Conservation (phyloP, 2,329 filamentous ascomycete species). For the Trichoderma asperellum region DNA sequence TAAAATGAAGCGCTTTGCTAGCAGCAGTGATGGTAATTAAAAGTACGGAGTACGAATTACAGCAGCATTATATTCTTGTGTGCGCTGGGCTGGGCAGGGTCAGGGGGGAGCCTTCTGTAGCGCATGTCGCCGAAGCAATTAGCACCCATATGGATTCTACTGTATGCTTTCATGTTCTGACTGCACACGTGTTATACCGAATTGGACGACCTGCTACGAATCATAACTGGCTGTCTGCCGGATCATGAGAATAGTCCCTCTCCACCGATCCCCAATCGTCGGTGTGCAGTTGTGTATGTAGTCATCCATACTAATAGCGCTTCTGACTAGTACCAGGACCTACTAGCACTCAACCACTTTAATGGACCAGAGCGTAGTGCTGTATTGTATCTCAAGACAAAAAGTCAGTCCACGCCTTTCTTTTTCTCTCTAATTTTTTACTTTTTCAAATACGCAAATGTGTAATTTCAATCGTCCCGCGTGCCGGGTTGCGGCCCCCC, state of each 20-base stretch:
- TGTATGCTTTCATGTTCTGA: neutral
- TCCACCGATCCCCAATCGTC: slow-evolving; percentile 10
- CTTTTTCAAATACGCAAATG: neutral
- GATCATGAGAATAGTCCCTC: slow-evolving; percentile 4
- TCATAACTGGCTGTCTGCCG: slow-evolving; percentile 9
- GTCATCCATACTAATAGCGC: neutral
- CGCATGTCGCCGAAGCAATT: neutral
- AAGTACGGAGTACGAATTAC: neutral
- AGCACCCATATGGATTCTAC: neutral
- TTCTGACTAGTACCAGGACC: neutral
- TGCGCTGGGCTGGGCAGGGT: neutral
- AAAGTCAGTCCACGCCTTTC: neutral
- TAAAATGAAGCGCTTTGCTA: slow-evolving; percentile 4
- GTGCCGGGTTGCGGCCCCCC: neutral
- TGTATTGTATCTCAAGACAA: too few species aligned
- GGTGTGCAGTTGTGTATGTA: neutral
- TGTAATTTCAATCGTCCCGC: neutral
- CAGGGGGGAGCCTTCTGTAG: slow-evolving; percentile 1
- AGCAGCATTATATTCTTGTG: neutral
- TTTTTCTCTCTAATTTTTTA: neutral
- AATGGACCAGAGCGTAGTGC: neutral
- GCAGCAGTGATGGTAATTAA: neutral
- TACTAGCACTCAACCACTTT: too few species aligned
- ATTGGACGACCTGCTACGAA: neutral
- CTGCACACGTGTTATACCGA: neutral